Conservation (phyloP, 2,329 filamentous ascomycete genomes). For the Xylaria polymorpha region DNA sequence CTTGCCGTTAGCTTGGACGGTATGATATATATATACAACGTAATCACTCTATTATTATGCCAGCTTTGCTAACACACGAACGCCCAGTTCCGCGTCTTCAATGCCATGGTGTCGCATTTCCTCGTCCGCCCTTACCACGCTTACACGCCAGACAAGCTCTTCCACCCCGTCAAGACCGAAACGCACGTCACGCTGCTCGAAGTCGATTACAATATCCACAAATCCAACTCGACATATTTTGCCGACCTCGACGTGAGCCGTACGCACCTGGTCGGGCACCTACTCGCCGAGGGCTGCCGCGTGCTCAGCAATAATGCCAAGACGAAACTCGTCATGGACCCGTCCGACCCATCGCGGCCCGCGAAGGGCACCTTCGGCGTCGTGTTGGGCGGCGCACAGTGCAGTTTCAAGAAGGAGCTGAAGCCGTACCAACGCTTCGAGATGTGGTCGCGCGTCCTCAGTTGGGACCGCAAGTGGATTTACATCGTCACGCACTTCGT, state of each 20-base stretch:
- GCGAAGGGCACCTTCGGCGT: conserved; percentile 68
- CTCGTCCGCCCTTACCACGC: conserved; percentile 60
- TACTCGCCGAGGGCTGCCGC: conserved; percentile 70
- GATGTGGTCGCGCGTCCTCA: conserved; percentile 76
- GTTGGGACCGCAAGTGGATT: conserved; percentile 86
- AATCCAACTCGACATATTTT: conserved; percentile 88
- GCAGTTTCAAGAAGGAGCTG: conserved; percentile 80
- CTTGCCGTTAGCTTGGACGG: conserved; percentile 80
- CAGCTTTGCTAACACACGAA: not conserved
- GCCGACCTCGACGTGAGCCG: conserved; percentile 85
- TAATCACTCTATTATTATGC: not conserved
- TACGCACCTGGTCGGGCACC: conserved; percentile 79
- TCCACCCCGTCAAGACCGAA: conserved; percentile 75
- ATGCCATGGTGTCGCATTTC: conserved; percentile 66
- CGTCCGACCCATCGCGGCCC: conserved; percentile 58
- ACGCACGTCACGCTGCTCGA: conserved; percentile 78
- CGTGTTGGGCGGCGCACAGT: conserved; percentile 78
- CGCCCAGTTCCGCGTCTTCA: conserved; percentile 67
- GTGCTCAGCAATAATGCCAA: conserved; percentile 61
- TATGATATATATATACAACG: conserved; percentile 55
- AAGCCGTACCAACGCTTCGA: conserved; percentile 76
- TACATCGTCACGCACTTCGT: conserved; percentile 82
- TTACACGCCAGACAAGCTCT: conserved; percentile 73
- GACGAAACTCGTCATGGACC: conserved; percentile 63
- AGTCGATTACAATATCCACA: conserved; percentile 88